phyloP scores from a whole-genome alignment of 805 yeast species.

The Zygosaccharomyces pseudorouxii region DNA sequence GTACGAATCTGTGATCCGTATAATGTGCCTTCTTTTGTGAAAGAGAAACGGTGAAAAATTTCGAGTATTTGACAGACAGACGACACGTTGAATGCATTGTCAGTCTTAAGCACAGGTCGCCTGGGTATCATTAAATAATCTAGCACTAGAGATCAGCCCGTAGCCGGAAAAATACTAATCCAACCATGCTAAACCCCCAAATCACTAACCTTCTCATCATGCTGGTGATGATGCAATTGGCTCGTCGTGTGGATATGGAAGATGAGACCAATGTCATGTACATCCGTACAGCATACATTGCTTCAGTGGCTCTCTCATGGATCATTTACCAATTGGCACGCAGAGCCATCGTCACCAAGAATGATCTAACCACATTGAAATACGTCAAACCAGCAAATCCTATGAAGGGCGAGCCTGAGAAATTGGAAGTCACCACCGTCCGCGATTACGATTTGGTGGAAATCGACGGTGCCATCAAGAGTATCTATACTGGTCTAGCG shows the following conservation, averaged over 20 bases:
- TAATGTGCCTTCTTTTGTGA: background rate
- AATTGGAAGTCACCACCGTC: slow-evolving; percentile 83
- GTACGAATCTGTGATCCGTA: background rate
- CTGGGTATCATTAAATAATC: too few species aligned
- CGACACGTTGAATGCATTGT: background rate
- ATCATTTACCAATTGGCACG: slow-evolving; percentile 63
- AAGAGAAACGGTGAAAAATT: background rate
- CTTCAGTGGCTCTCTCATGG: slow-evolving; percentile 62
- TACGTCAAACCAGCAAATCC: slow-evolving; percentile 83
- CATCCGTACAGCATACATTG: slow-evolving; percentile 67
- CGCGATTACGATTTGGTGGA: slow-evolving; percentile 92
- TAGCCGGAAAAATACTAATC: background rate
- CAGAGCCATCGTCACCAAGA: slow-evolving; percentile 58
- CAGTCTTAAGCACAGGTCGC: background rate
- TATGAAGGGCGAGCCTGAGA: slow-evolving; percentile 65
- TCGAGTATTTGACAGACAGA: background rate
- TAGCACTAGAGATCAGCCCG: background rate
- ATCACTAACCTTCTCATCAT: slow-evolving; percentile 79
- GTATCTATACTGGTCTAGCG: slow-evolving; percentile 82
- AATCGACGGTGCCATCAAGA: slow-evolving; percentile 71
- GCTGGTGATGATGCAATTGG: slow-evolving; percentile 94
- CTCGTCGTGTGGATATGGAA: slow-evolving; percentile 85
- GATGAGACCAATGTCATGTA: slow-evolving; percentile 67
- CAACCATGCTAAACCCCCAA: slow-evolving; percentile 71
- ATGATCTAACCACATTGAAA: slow-evolving; percentile 88